Base-by-base conservation (phyloP, 768 basidiomycete genomes). In the Tylopilus vinaceipallidus region DNA sequence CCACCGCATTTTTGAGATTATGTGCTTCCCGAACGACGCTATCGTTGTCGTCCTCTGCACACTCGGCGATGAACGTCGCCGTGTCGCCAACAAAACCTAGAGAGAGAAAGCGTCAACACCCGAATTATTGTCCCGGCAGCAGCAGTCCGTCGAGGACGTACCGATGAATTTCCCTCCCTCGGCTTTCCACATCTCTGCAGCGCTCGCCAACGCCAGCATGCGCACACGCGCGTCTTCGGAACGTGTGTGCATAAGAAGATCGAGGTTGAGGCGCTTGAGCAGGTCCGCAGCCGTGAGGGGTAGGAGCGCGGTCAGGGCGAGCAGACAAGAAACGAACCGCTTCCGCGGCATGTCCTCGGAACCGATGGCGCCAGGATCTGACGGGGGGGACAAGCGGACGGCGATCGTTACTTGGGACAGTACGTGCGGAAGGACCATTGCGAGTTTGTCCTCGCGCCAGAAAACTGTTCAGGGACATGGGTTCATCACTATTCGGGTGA, bases 11-110 rank as follows among this genome's bases (percentile, higher is more conserved):
- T 66, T 86, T 91, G 67, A 91, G 71, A 56, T 67, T 75, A 54
- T 83, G 79, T 16, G 85, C 80, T 57, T 83, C 83, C 49, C 73
- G 76, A 4, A 91, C 87, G 14, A 95, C 90, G 50, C 76, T 76
- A 55, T 91, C 89, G 63, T 92, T 85, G 56, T 94, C 93, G 61
- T 95, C 92, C 69, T 93, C 91, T 4, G 82, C 80, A 61, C 84
- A 88, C 66, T 95, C 94, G 4, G 83, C 83, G 46, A 95, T 84
- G 71, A 95, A 93, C 23, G 88, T 85, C 16, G 88, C 75, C 24
- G 91, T 88, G 65, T 95, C 94, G 10, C 83, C 73, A 14, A 80
- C 83, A 58, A 91, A 88, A 11, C 85, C 90, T 90, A 57, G 45
- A 19, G 45, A 12, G 50, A 32, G 29, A 23, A 4, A n/a, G 20